Evolutionary conservation across 2,329 filamentous ascomycete species (phyloP), one percentile per base, ranked within the genome.

Genomic region (Alternaria metachromatica): DNA sequence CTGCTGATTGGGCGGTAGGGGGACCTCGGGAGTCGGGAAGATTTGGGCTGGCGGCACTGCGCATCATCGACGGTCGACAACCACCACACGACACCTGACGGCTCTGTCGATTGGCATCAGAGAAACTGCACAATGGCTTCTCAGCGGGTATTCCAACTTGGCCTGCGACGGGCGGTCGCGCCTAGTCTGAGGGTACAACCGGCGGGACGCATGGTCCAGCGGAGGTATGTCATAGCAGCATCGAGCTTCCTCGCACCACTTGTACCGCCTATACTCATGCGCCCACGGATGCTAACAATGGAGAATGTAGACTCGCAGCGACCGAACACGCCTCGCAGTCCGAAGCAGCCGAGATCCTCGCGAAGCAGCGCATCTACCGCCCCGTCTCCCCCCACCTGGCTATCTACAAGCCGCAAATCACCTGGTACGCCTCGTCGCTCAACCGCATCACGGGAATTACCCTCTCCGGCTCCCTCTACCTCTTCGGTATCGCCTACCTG

Each of bases 321-420:
- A 89, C 89, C 60, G 81, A 88, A 73, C 86, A 86, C 77, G 73
- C 91, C 74, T 84, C 86, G 65, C 80, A 82, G 57, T 72, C 80
- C 57, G 84, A 90, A 65, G 87, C 82, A 68, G 75, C 87, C 69
- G 78, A 87, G 71, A 88, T 97, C 82, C 92, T 97, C 78, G 90
- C 87, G 75, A 84, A 88, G 77, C 94, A 97, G 85, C 94, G 94
- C 75, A 86, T 90, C 60, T 82, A 87, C 76, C 94, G 94, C 56
- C 94, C 94, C 78, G 86, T 97, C 74, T 87, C 93, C 49, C 94
- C 94, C 59, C 94, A 97, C 80, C 88, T 97, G 67, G 80, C 83
- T 76, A 94, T 96, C 87, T 97, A 97, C 89, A 87, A 89, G 80
- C 88, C 91, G 64, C 89, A 93, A 81, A 92, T 97, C 83, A 96